Evolutionary conservation across 148 eudicot genomes (phyloP).

Genomic region (Silene latifolia): DNA sequence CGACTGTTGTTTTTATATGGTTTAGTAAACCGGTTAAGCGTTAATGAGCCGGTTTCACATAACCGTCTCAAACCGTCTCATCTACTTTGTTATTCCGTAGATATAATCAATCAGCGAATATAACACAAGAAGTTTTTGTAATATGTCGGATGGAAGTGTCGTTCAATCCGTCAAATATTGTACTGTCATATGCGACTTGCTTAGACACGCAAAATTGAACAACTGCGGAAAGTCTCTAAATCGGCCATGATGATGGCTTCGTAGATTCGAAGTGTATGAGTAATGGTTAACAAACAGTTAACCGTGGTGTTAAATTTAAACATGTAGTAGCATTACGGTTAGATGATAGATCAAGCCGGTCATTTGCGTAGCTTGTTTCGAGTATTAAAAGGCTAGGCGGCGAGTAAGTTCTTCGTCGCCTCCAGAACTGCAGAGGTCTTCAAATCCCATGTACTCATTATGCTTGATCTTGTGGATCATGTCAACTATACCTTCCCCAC

Average conservation of each 20-base stretch:
- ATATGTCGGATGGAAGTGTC: neutral
- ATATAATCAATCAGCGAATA: too few relatives aligned
- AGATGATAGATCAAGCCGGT: too few relatives aligned
- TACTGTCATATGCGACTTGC: neutral
- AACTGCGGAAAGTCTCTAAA: neutral
- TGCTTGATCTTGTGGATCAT: conserved; percentile 32
- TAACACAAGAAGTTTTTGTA: neutral
- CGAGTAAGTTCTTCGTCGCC: neutral
- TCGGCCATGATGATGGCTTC: neutral
- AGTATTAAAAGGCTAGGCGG: neutral
- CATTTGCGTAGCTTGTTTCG: neutral
- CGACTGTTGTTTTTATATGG: neutral
- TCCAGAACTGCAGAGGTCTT: conserved; percentile 25
- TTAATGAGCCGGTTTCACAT: too few relatives aligned
- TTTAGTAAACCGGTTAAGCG: too few relatives aligned
- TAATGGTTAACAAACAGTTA: neutral
- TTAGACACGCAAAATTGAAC: neutral
- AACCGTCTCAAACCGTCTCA: too few relatives aligned
- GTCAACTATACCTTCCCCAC: conserved; percentile 37
- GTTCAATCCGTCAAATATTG: neutral
- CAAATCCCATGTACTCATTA: conserved; percentile 50
- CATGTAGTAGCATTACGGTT: neutral
- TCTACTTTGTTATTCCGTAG: too few relatives aligned
- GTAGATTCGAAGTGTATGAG: neutral
- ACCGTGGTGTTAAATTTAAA: neutral